phyloP scores from a whole-genome alignment of 805 yeast species.

The Ogataea paradorogensis region DNA sequence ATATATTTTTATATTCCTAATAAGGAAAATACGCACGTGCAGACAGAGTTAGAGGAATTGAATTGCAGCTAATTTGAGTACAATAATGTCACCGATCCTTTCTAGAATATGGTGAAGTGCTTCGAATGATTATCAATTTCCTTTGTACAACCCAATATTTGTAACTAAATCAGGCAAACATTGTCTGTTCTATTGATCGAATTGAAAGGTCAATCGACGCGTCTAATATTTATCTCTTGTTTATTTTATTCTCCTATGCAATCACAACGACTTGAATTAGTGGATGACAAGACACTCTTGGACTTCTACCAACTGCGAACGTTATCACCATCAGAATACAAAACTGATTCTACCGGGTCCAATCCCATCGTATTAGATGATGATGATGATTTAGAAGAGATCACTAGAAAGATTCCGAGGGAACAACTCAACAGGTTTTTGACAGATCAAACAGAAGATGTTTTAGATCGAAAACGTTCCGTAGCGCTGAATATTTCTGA shows the following conservation, averaged over 20 bases:
- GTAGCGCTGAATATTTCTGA: conserved; percentile 32
- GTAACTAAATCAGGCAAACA: not conserved
- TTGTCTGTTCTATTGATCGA: not conserved
- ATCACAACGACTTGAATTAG: conserved; percentile 3
- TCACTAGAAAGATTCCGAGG: conserved; percentile 20
- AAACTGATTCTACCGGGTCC: conserved; percentile 21
- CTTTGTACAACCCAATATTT: not conserved
- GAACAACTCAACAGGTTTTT: conserved; percentile 26
- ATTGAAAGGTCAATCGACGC: conserved; percentile 7
- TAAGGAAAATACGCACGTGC: conserved; percentile 21
- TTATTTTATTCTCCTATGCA: conserved; percentile 10
- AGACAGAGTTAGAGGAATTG: not conserved
- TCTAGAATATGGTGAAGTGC: not conserved
- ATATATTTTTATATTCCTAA: conserved; percentile 5
- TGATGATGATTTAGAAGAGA: conserved; percentile 10
- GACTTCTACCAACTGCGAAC: conserved; percentile 44
- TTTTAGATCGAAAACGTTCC: not conserved
- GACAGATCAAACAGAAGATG: conserved; percentile 18
- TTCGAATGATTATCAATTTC: not conserved
- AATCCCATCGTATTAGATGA: conserved; percentile 12
- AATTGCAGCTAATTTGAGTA: no score
- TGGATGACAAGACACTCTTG: conserved; percentile 19
- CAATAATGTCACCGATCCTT: no score
- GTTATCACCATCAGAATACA: conserved; percentile 36
- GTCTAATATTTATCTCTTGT: conserved; percentile 2